Evolutionary conservation across 805 yeast species (phyloP).

Genomic region (Alloascoidea hylecoeti): DNA sequence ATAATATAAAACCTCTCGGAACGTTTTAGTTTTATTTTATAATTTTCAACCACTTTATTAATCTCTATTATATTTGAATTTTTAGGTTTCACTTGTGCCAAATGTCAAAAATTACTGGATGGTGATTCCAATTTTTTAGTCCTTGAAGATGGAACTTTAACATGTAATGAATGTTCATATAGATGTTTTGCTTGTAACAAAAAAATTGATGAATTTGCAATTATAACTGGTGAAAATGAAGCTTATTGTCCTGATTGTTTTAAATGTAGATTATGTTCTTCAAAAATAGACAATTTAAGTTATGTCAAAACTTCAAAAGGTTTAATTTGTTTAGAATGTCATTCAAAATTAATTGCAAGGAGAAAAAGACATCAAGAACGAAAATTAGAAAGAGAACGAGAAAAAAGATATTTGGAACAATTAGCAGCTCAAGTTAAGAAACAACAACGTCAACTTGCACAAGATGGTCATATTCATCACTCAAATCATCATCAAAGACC

Average conservation of each 20-base stretch:
- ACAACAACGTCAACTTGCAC: background rate
- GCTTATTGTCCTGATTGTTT: slow-evolving; percentile 90
- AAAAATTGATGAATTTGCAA: slow-evolving; percentile 87
- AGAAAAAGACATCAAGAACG: slow-evolving; percentile 46
- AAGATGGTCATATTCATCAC: background rate
- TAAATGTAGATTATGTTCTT: slow-evolving; percentile 77
- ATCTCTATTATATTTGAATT: too few relatives aligned
- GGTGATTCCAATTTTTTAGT: slow-evolving; percentile 85
- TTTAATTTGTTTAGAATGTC: slow-evolving; percentile 85
- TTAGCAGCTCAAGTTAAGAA: slow-evolving; percentile 3
- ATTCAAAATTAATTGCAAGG: slow-evolving; percentile 65
- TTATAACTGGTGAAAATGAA: slow-evolving; percentile 75
- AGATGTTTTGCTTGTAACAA: slow-evolving; percentile 74
- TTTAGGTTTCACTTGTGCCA: slow-evolving; percentile 63
- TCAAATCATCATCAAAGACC: background rate
- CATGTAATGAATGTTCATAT: slow-evolving; percentile 88
- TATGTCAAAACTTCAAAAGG: slow-evolving; percentile 93
- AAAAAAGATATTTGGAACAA: slow-evolving; percentile 7
- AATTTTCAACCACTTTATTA: too few relatives aligned
- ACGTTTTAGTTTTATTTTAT: too few relatives aligned
- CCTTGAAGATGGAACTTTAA: slow-evolving; percentile 81
- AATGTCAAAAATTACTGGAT: slow-evolving; percentile 65
- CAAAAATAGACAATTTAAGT: slow-evolving; percentile 72
- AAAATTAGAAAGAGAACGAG: slow-evolving; percentile 8
- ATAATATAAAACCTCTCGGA: slow-evolving; percentile 1